Base-by-base conservation (phyloP, 306 rosid species). In the Calophaca sinica region DNA sequence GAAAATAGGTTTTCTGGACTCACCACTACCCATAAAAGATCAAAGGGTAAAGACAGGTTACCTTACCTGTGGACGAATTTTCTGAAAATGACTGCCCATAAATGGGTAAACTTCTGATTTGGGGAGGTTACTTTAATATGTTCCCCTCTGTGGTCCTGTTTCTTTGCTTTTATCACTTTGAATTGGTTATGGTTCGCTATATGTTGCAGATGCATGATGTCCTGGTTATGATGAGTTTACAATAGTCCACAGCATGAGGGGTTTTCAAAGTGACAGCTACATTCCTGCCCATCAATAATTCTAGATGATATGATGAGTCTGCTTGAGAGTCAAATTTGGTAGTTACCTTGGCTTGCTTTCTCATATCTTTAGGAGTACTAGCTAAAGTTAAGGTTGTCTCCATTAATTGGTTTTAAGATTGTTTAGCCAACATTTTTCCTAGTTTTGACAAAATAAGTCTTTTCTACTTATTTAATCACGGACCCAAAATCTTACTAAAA, bases 241-340 rank as follows among this genome's bases (percentile, higher is more conserved):
- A 55, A 46, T 45, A 82, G 81, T 74, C 54, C 73, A 65, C 26
- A 61, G 53, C 84, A 77, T 70, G 74, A 65, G 83, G 15, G 28
- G 36, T 50, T 73, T 79, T 82, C 81, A 79, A 80, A 67, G 82
- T 28, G 85, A 79, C 84, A 81, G 74, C 80, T 67, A 84, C 76
- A 42, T 75, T 72, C 67, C 53, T 33, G 71, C 41, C 70, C 39
- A 80, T 41, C 73, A 82, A 62, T 82, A 67, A 85, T 82, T 81
- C 75, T 75, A 26, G 69, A 41, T 69, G 76, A 45, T 67, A 82
- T 79, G 73, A 81, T 74, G 86, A 65, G 46, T 70, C 31, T 53
- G 45, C 73, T 51, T 64, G 62, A 35, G 82, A 70, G 80, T 82
- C 82, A 85, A 85, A 67, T 68, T 75, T 44, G 68, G 82, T 79